These are phyloP conservation scores for Ophidiomyces ophidiicola DNA, from an alignment of 2,329 filamentous ascomycete genomes.

Conservation along the genomic window DNA sequence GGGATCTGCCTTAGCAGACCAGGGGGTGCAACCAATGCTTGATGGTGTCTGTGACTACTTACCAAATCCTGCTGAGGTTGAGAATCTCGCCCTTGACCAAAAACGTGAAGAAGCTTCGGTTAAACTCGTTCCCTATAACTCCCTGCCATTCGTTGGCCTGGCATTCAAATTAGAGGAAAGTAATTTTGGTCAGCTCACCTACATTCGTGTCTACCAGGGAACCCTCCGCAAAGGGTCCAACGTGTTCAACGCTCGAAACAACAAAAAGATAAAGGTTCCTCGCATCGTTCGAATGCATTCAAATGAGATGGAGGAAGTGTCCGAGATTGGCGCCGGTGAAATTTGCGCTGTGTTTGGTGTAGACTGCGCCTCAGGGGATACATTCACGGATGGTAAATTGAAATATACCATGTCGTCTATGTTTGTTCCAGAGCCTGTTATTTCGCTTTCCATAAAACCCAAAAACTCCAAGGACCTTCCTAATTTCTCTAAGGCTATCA, in stretches of 20 bases:
- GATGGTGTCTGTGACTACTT: conserved; percentile 94
- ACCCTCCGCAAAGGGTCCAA: conserved; percentile 75
- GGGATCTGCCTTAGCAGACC: conserved; percentile 90
- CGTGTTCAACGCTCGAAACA: conserved; percentile 83
- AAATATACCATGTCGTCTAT: conserved; percentile 96
- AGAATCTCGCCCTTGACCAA: conserved; percentile 80
- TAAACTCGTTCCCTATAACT: conserved; percentile 63
- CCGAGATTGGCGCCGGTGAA: conserved; percentile 85
- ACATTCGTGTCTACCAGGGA: conserved; percentile 96
- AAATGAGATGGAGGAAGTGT: conserved; percentile 96
- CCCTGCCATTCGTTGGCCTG: conserved; percentile 82
- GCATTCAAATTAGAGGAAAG: conserved; percentile 99
- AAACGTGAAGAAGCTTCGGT: conserved; percentile 66
- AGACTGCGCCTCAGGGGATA: conserved; percentile 94
- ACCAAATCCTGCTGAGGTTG: conserved; percentile 78
- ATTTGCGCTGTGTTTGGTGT: conserved; percentile 98
- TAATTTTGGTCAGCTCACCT: conserved; percentile 95
- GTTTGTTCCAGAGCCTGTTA: conserved; percentile 93
- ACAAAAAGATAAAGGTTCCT: conserved; percentile 93
- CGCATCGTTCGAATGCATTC: conserved; percentile 99
- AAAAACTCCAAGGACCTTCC: conserved; percentile 84
- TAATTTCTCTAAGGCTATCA: conserved; percentile 98
- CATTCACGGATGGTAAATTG: conserved; percentile 85
- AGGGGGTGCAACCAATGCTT: conserved; percentile 89
- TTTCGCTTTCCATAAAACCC: conserved; percentile 92